Evolutionary conservation across 2,329 filamentous ascomycete species (phyloP), one percentile per base, ranked within the genome.

Genomic region (Metarhizium humberi): DNA sequence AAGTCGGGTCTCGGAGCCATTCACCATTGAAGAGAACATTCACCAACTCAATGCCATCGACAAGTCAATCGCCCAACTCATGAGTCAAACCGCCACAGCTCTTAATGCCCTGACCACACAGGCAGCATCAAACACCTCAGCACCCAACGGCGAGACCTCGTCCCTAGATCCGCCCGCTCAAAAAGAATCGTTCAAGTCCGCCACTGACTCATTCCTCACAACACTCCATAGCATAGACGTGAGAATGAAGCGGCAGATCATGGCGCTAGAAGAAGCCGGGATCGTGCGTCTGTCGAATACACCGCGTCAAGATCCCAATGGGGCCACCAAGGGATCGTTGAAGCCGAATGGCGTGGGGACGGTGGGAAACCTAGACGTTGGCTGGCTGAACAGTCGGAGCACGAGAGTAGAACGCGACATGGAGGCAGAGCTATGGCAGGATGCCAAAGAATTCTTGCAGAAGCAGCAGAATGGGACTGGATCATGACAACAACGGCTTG

Each of bases 321-420:
- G 62, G 1, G 67, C 76, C 4, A 72, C 78, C 29, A 69, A 69
- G 47, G 67, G 71, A 13, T 74, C 75, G 10, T 61, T 82, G 60
- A 73, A 82, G 66, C 76, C 84, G 43, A 73, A 81, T 48, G 81
- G 78, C 43, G 71, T 75, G 55, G 81, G 76, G 25, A 76, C 75
- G 62, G 79, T 83, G 38, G 81, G 80, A 10, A 74, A 73, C 32
- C 75, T 96, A 53, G 92, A 96, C 66, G 86, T 95, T 14, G 92
- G 92, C 36, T 92, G 88, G 82, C 72, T 97, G 63, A 97, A 96
- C 67, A 92, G 89, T 64, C 81, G 90, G 56, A 90, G 88, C 58
- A 87, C 88, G 59, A 86, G 86, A 59, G 88, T 95, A 25, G 89
- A 89, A 55, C 82, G 85, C 63, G 87, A 90, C 59, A 94, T 92